Evolutionary conservation across 2,329 filamentous ascomycete species (phyloP), one percentile per base, ranked within the genome.

Genomic region (Pseudogymnoascus sp.): DNA sequence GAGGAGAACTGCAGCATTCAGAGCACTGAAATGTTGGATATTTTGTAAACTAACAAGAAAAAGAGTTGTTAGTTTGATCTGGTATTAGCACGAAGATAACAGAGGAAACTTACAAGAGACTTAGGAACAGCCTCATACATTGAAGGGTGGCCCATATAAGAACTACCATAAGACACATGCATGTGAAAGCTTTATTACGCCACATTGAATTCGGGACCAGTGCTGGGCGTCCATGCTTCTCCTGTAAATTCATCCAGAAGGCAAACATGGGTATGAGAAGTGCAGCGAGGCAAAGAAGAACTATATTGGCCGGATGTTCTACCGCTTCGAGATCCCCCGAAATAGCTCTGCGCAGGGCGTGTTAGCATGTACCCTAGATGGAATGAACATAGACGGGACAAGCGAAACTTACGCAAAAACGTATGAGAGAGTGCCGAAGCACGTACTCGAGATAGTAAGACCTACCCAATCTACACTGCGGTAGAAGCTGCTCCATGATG

Each of bases 1-100:
- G 18, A 80, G 76, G 12, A 74, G 76, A n/a, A 79, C 65, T 1
- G 79, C 78, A 0, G 80, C 74, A 41, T 77, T 69, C 1, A 82
- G 67, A 0, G 80, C 75, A 1, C 78, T 75, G 4, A 79, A 70
- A 14, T 72, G 63, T 67, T 82, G 80, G 0, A 82, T 73, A 59
- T 81, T 71, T 70, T 82, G 80, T 68, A 82, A 83, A 68, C 81
- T 79, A 16, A 4, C 1, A 7, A 28, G 31, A 23, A 28, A 49
- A 28, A 28, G 33, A 8, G 8, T 14, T 3, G 35, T 38, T 4
- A 38, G 18, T 6, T 21, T 59, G 55, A 12, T 38, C 31, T 33
- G 9, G 3, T 33, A 59, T 35, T 35, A 35, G 28, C 6, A 35
- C 5, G 21, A 7, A 8, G 12, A 14, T 6, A 28, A 8, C 5